phyloP scores from a whole-genome alignment of 1,139 yeast species.

The Geotrichum siamense region DNA sequence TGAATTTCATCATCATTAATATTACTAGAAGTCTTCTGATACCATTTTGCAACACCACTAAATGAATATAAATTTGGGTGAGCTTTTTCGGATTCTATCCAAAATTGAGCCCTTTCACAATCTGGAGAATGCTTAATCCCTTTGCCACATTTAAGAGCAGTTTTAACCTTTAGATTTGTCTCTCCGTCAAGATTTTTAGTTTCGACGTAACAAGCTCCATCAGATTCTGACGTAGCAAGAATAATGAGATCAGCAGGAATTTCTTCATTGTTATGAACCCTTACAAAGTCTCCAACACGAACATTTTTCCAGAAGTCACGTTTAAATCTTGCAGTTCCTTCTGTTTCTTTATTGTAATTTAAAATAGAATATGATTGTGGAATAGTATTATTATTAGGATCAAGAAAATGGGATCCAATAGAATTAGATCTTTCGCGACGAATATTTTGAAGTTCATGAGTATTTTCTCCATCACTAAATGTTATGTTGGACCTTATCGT shows the following conservation, averaged over 20 bases:
- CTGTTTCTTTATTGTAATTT: slow-evolving; percentile 57
- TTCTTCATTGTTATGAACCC: slow-evolving; percentile 81
- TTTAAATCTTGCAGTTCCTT: slow-evolving; percentile 46
- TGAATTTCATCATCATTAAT: slow-evolving; percentile 22
- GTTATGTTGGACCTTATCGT: slow-evolving; percentile 13
- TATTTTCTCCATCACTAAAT: slow-evolving; percentile 10
- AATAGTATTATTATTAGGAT: slow-evolving; percentile 41
- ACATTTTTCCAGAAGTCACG: slow-evolving; percentile 83
- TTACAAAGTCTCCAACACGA: slow-evolving; percentile 79
- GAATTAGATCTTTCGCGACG: slow-evolving; percentile 52
- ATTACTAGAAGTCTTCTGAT: slow-evolving; percentile 21
- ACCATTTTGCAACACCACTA: slow-evolving; percentile 71
- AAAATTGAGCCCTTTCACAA: slow-evolving; percentile 64
- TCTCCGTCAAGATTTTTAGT: slow-evolving; percentile 96
- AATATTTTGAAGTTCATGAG: slow-evolving; percentile 17
- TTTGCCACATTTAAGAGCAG: slow-evolving; percentile 65
- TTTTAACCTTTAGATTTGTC: slow-evolving; percentile 78
- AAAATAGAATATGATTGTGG: slow-evolving; percentile 67
- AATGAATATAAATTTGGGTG: slow-evolving; percentile 76
- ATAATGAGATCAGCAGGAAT: slow-evolving; percentile 87
- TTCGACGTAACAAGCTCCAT: slow-evolving; percentile 88
- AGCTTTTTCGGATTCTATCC: slow-evolving; percentile 93
- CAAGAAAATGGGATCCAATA: slow-evolving; percentile 86
- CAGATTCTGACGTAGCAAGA: slow-evolving; percentile 74
- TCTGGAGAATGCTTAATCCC: slow-evolving; percentile 60